Percentiles rank a stretch among this genome's conserved stretches.
Evolutionary conservation across 495 filamentous ascomycete genomes (phyloP).

Genomic region (Podospora comata): DNA sequence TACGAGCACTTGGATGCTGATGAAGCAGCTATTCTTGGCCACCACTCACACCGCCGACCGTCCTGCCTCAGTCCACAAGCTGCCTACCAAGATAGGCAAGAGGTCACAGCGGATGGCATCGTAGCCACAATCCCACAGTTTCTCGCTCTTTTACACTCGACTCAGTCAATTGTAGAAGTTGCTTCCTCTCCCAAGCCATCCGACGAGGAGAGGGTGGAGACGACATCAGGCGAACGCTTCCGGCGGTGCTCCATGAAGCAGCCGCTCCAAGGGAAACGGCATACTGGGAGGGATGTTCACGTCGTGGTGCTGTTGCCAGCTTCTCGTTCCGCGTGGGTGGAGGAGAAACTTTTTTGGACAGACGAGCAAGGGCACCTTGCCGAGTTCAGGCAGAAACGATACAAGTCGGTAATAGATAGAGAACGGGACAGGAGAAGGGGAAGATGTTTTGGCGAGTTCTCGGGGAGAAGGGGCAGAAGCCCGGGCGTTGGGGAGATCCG

Average conservation of each 20-base stretch:
- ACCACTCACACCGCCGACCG: neutral
- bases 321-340: conserved; percentile 7
- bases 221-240: neutral
- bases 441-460: neutral
- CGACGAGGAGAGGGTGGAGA: neutral
- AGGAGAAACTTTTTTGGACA: conserved; percentile 23
- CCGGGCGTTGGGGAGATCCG: neutral
- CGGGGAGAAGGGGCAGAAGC: neutral
- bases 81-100: neutral
- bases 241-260: conserved; percentile 10
- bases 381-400: conserved; percentile 16
- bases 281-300: conserved; percentile 14
- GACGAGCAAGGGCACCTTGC: conserved; percentile 8
- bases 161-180: conserved; percentile 10
- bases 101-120: conserved; percentile 11
- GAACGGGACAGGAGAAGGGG: neutral
- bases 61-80: neutral
- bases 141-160: conserved; percentile 16
- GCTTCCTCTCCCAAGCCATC: neutral
- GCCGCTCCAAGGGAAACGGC: conserved; percentile 10
- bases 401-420: conserved; percentile 12
- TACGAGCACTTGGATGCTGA: neutral
- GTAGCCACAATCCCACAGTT: conserved; percentile 24
- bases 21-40: neutral
- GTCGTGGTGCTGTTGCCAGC: conserved; percentile 17